These are phyloP conservation scores for Glonium stellatum DNA, from an alignment of 495 filamentous ascomycete genomes.

Conservation along the genomic window DNA sequence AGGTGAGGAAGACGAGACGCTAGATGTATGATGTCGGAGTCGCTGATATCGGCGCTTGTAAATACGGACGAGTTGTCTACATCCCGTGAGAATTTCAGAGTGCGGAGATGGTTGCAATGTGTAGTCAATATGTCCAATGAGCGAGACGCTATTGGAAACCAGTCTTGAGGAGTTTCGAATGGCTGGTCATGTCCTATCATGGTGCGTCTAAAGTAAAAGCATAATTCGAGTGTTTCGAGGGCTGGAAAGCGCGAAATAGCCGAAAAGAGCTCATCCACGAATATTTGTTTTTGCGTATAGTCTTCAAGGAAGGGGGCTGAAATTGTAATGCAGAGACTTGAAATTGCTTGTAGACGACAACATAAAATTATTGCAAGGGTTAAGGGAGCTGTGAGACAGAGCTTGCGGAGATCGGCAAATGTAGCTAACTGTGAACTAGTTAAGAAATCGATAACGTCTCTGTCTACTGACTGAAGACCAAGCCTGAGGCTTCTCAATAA, in stretches of 20 bases:
- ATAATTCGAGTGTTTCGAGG: background rate
- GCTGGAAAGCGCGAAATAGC: background rate
- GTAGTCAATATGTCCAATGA: background rate
- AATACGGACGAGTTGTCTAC: background rate
- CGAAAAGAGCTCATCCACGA: background rate
- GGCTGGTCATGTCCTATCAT: no score
- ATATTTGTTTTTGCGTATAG: background rate
- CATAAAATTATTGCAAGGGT: background rate
- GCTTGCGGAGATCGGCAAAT: background rate
- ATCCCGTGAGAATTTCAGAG: background rate
- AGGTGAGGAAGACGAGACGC: background rate
- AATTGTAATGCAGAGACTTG: background rate
- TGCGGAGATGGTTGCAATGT: background rate
- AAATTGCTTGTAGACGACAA: background rate
- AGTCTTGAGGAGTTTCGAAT: background rate
- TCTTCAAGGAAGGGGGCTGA: background rate
- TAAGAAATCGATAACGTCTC: background rate
- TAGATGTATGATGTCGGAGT: background rate
- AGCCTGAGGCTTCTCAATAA: background rate
- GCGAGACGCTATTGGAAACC: background rate
- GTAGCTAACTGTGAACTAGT: background rate
- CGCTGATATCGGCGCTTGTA: background rate
- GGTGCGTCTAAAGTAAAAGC: background rate
- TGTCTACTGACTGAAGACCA: background rate
- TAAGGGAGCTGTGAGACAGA: background rate